Evolutionary conservation across 2,329 filamentous ascomycete genomes (phyloP).

Genomic region (Botryotinia globosa): DNA sequence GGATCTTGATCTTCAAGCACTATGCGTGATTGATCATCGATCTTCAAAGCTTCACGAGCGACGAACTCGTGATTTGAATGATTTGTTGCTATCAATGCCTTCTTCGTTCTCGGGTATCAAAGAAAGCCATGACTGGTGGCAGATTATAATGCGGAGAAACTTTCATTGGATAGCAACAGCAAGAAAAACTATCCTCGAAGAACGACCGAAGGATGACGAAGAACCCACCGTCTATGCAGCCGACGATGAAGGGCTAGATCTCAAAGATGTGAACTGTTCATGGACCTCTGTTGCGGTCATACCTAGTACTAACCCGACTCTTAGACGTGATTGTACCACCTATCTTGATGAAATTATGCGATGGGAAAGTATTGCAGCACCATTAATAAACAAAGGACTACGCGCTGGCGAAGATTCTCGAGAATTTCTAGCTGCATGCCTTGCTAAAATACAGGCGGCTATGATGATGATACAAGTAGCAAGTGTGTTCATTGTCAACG

Average conservation of each 20-base stretch:
- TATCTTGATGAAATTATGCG: constrained; percentile 20
- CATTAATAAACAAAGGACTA: neutral
- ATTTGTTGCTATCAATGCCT: constrained; percentile 15
- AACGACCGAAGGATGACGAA: neutral
- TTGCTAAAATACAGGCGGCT: constrained; percentile 22
- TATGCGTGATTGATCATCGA: constrained; percentile 17
- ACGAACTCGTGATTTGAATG: constrained; percentile 11
- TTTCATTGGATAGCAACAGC: constrained; percentile 20
- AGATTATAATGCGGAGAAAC: constrained; percentile 22
- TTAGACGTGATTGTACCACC: constrained; percentile 18
- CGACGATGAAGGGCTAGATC: neutral
- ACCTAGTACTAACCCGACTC: neutral
- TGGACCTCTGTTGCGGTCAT: neutral
- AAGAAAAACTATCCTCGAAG: neutral
- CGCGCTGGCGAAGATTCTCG: neutral
- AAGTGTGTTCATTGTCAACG: constrained; percentile 15
- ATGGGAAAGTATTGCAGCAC: constrained; percentile 22
- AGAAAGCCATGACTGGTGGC: constrained; percentile 21
- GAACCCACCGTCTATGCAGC: neutral
- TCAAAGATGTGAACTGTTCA: constrained; percentile 10
- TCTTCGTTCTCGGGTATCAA: constrained; percentile 17
- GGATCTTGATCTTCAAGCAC: constrained; percentile 18
- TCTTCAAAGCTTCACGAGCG: neutral
- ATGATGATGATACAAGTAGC: constrained; percentile 18
- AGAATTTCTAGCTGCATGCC: constrained; percentile 12